phyloP scores from a whole-genome alignment of 176 grass and related monocot genomes.

The Aegilops speltoides region DNA sequence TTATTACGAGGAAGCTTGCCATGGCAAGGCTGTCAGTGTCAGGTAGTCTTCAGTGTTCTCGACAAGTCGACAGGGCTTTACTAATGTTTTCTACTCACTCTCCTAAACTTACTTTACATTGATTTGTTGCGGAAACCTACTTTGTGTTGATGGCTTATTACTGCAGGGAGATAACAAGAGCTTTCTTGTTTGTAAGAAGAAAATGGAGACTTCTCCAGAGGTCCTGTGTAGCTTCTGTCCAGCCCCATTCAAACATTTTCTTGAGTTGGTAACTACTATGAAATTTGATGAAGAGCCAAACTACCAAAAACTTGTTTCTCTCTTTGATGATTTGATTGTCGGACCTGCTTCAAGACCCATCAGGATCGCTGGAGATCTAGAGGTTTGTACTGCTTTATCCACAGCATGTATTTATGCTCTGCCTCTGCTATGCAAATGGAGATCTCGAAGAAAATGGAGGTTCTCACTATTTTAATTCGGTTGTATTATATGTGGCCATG shows the following conservation, averaged over 20 bases:
- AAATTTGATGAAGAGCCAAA: conserved; percentile 92
- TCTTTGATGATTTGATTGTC: conserved; percentile 66
- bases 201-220: conserved; percentile 71
- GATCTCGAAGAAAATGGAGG: too few species aligned
- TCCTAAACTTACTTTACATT: conserved; percentile 17
- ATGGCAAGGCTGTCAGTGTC: conserved; percentile 86
- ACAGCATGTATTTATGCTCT: not conserved
- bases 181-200: conserved; percentile 93
- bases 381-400: conserved; percentile 39
- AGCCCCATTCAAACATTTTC: conserved; percentile 72
- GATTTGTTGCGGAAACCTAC: not conserved
- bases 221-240: conserved; percentile 60
- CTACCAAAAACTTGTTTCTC: conserved; percentile 60
- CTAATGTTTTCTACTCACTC: not conserved
- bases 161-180: conserved; percentile 72
- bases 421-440: too few species aligned
- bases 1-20: conserved; percentile 75
- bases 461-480: not conserved
- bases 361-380: conserved; percentile 62
- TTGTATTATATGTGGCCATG: conserved; percentile 12
- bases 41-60: conserved; percentile 47
- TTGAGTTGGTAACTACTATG: conserved; percentile 73
- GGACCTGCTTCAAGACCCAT: conserved; percentile 56
- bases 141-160: conserved; percentile 23
- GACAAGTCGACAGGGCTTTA: not conserved